Conservation (phyloP, 352 stramenopile genomes). For the Phytophthora colocasiae region DNA sequence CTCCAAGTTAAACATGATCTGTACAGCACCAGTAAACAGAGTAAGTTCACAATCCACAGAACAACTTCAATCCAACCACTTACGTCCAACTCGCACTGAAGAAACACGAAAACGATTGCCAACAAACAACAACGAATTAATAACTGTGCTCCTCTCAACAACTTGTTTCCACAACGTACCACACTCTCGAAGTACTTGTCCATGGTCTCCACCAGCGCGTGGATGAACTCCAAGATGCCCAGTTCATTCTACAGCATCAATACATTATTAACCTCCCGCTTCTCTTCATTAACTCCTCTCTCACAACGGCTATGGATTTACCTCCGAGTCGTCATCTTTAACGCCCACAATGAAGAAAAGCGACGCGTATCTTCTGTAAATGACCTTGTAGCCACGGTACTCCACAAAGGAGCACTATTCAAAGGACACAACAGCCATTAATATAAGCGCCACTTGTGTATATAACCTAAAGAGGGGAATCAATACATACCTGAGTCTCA, state of each 20-base stretch:
- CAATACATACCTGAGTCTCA: slow-evolving; percentile 89
- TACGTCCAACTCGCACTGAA: slow-evolving; percentile 87
- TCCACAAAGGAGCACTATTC: slow-evolving; percentile 99
- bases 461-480: neutral
- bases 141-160: neutral
- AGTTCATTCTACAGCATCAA: slow-evolving; percentile 95
- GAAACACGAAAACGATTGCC: neutral
- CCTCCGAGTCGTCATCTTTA: slow-evolving; percentile 95
- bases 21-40: slow-evolving; percentile 11
- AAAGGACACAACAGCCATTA: neutral
- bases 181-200: slow-evolving; percentile 99
- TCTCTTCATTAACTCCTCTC: neutral
- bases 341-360: slow-evolving; percentile 99
- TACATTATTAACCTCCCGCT: neutral
- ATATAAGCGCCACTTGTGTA: neutral
- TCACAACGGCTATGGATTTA: slow-evolving; percentile 16
- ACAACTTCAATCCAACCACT: slow-evolving; percentile 20
- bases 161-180: slow-evolving; percentile 48
- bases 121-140: slow-evolving; percentile 1
- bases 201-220: slow-evolving; percentile 99
- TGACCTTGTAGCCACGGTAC: slow-evolving; percentile 99
- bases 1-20: slow-evolving; percentile 95
- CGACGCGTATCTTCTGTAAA: slow-evolving; percentile 99
- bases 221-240: slow-evolving; percentile 99
- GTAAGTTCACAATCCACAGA: slow-evolving; percentile 3